A percentile compares a stretch with the other conserved stretches of the same genome.
These are phyloP conservation scores for Inga leiocalycina DNA, from an alignment of 306 rosid species.

Conservation along the genomic window DNA sequence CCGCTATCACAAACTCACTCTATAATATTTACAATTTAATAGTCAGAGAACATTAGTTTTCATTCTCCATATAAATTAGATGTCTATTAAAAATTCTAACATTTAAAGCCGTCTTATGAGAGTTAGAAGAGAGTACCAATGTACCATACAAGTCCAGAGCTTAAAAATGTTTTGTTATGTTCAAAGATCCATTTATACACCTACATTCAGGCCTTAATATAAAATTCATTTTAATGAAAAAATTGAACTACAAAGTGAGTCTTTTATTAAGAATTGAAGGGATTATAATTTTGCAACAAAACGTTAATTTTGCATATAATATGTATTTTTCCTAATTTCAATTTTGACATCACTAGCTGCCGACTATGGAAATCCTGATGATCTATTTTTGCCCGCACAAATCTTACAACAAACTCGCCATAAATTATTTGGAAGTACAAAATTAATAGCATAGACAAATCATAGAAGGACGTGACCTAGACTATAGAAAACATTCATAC, in stretches of 20 bases:
- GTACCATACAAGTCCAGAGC: not conserved
- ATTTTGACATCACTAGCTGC: not conserved
- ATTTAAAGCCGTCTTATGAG: no score
- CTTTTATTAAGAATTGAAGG: no score
- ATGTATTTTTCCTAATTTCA: not conserved
- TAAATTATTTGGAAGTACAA: constrained; percentile 20
- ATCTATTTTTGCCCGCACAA: not conserved
- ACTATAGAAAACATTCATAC: constrained; percentile 28
- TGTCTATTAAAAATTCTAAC: no score
- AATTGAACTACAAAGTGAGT: no score
- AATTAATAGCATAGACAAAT: constrained; percentile 45
- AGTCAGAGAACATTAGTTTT: no score
- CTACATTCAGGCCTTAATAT: no score
- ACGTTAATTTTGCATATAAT: not conserved
- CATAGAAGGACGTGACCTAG: constrained; percentile 36
- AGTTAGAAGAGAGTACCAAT: no score
- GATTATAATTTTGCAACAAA: not conserved
- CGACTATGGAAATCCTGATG: not conserved
- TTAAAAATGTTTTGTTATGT: not conserved
- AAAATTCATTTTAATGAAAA: no score
- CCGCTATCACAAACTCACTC: no score
- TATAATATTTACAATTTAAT: no score
- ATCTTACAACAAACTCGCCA: constrained; percentile 4
- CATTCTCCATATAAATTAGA: no score
- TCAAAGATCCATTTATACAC: not conserved